A percentile compares a stretch with the other conserved stretches of the same genome.
These are phyloP conservation scores for Aureoboletus auriporus DNA, from an alignment of 768 basidiomycete species.

Conservation along the genomic window DNA sequence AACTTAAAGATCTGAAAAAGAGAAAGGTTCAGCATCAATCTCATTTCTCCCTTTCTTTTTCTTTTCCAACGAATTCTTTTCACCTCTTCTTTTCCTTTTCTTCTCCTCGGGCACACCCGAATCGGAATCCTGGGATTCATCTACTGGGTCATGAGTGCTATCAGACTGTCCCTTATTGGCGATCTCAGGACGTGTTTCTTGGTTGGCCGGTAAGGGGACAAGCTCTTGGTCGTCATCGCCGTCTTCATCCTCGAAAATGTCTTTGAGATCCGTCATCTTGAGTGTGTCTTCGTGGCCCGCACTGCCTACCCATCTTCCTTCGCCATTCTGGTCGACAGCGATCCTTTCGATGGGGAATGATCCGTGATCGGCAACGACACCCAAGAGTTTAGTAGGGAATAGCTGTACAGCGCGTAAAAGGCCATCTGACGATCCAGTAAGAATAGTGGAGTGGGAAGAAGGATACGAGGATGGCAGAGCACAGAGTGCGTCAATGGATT, in stretches of 20 bases:
- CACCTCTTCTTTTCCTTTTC: constrained; percentile 57
- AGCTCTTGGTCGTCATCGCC: constrained; percentile 23
- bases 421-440: constrained; percentile 92
- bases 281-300: constrained; percentile 86
- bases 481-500: constrained; percentile 86
- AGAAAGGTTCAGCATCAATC: constrained; percentile 53
- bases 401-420: constrained; percentile 83
- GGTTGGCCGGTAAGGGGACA: constrained; percentile 22
- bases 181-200: constrained; percentile 14
- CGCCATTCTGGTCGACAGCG: constrained; percentile 51
- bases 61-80: constrained; percentile 46
- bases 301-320: constrained; percentile 86
- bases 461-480: constrained; percentile 60
- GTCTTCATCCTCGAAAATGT: constrained; percentile 52
- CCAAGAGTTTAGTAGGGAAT: constrained; percentile 84
- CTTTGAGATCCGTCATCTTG: constrained; percentile 80
- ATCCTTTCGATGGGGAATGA: constrained; percentile 91
- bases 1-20: constrained; percentile 60
- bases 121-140: constrained; percentile 24
- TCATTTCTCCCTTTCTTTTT: constrained; percentile 60
- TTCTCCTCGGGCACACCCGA: constrained; percentile 33
- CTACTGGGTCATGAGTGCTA: constrained; percentile 9
- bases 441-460: constrained; percentile 62
- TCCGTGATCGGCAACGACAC: constrained; percentile 88
- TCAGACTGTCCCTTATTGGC: constrained; percentile 5